A percentile compares a stretch with the other conserved stretches of the same genome.
These are phyloP conservation scores for Akanthomyces muscarius DNA, from an alignment of 2,329 filamentous ascomycete species.

Conservation along the genomic window DNA sequence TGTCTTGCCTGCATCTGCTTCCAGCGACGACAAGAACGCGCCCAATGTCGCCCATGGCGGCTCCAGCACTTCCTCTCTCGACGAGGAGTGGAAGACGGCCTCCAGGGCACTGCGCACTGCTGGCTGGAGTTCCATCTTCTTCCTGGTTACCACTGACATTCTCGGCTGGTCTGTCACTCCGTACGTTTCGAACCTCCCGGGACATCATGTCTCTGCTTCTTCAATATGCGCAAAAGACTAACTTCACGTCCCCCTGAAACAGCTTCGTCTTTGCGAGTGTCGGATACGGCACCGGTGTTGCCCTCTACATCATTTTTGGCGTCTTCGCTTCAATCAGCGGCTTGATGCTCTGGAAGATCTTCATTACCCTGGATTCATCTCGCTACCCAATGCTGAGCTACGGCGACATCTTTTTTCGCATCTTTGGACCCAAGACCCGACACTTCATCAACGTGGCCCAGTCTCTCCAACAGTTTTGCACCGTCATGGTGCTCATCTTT, in stretches of 20 bases:
- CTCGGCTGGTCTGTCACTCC: constrained; percentile 40
- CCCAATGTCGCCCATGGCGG: background rate
- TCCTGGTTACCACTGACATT: constrained; percentile 47
- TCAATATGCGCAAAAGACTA: too few relatives aligned
- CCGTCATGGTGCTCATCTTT: constrained; percentile 49
- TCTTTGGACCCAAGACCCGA: constrained; percentile 41
- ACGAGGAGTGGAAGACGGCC: constrained; percentile 42
- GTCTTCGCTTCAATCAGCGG: constrained; percentile 37
- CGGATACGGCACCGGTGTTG: constrained; percentile 41
- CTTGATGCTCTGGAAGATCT: constrained; percentile 41
- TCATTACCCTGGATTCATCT: constrained; percentile 42
- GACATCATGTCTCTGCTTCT: too few relatives aligned
- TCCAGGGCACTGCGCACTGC: constrained; percentile 43
- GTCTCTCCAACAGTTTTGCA: constrained; percentile 44
- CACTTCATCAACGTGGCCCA: constrained; percentile 46
- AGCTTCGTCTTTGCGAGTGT: constrained; percentile 27
- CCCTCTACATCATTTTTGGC: constrained; percentile 41
- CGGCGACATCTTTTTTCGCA: constrained; percentile 44
- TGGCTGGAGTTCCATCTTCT: constrained; percentile 43
- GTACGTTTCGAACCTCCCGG: constrained; percentile 19
- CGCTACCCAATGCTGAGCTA: constrained; percentile 43
- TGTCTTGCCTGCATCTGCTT: background rate
- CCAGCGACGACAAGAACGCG: background rate
- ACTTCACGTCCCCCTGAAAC: background rate
- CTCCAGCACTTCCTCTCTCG: constrained; percentile 17